phyloP scores from a whole-genome alignment of 2,329 filamentous ascomycete species.

The Colletotrichum scovillei region DNA sequence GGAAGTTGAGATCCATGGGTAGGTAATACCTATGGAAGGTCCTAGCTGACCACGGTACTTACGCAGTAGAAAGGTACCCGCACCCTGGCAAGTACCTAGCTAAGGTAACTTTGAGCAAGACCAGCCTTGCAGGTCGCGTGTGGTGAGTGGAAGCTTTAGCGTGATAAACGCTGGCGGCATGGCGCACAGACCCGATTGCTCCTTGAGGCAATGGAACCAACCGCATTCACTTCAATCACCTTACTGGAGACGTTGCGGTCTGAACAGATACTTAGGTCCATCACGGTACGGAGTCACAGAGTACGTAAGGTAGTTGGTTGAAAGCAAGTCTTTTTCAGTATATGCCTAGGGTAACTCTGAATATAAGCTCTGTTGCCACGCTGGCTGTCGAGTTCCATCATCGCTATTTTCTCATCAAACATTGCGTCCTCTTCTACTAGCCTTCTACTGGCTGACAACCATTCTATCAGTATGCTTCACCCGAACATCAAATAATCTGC shows the following conservation, averaged over 20 bases:
- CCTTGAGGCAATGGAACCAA: too few species aligned
- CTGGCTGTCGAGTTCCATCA: background rate
- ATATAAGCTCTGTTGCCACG: background rate
- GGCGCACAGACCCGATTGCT: background rate
- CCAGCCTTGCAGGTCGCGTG: conserved; percentile 25
- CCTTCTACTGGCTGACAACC: background rate
- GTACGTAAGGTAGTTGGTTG: too few species aligned
- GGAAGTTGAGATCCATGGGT: background rate
- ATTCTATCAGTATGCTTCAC: background rate
- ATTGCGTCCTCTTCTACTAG: too few species aligned
- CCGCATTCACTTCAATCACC: too few species aligned
- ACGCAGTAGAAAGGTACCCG: background rate
- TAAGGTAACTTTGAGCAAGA: background rate
- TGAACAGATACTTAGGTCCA: too few species aligned
- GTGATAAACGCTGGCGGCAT: conserved; percentile 5
- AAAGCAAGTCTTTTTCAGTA: background rate
- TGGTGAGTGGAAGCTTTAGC: conserved; percentile 21
- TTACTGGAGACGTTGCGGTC: too few species aligned
- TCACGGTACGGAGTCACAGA: too few species aligned
- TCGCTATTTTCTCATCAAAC: background rate
- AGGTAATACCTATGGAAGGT: background rate
- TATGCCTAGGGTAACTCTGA: background rate
- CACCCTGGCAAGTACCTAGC: conserved; percentile 1
- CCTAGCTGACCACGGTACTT: background rate
- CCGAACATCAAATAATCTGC: background rate